Base-by-base conservation (phyloP, 2,329 filamentous ascomycete genomes). In the Chaetothyriales sp. region DNA sequence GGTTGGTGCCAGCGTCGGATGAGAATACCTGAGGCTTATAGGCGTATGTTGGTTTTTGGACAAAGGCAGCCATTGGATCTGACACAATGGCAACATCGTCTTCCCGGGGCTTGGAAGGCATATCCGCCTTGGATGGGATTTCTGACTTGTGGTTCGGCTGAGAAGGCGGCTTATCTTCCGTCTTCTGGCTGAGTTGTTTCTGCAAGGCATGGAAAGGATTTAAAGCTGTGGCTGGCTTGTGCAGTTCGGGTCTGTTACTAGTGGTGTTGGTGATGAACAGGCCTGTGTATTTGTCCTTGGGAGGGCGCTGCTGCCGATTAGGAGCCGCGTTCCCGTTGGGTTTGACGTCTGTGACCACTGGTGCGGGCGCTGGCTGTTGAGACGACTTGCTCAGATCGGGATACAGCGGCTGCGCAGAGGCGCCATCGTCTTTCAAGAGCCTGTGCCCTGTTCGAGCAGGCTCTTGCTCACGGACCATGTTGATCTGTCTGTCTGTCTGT, bases 71-170 rank as follows among this genome's bases (percentile, higher is more conserved):
- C 32, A 39, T 39, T 39, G 32, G 32, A 15, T 39, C 32, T 39
- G 32, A 39, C 15, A 39, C 32, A 39, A 39, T 15, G 32, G 10
- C 10, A 12, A 39, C 10, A 2, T 39, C 4, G 32, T 87, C 92
- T 76, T 78, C 98, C 98, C 61, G 98, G 92, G 61, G 92, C 92
- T 74, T 98, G 92, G 61, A 94, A 84, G 51, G 92, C 92, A 79
- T 98, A 98, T 78, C 98, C 92, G 61, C 92, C 92, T 74, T 98
- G 92, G 61, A 94, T 84, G 51, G 92, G 92, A 79, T 98, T 98
- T 78, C 98, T 39, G 32, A 15, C 15, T 39, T 15, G 10, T 39
- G 32, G 32, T 39, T 39, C 32, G 32, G 15, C 10, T 5, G 32
- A 39, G 32, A 2, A 12, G 32, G 10, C 10, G 32, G 10, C 32